Evolutionary conservation across 2,329 filamentous ascomycete genomes (phyloP).

Genomic region (Ophiostoma quercus): DNA sequence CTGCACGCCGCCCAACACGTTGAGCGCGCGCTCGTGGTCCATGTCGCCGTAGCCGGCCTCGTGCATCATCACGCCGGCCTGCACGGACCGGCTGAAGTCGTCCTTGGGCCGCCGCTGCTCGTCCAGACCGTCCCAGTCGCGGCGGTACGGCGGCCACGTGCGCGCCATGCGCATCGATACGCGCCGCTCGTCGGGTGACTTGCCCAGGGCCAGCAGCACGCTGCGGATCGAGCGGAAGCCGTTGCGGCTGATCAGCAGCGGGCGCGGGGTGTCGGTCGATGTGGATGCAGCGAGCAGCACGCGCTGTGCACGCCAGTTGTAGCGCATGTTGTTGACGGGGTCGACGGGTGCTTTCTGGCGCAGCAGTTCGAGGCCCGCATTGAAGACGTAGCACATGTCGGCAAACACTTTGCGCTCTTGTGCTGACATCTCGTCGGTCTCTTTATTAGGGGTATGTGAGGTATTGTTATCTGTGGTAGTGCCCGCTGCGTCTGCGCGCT

Average conservation of each 20-base stretch:
- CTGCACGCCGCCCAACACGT: slow-evolving; percentile 49
- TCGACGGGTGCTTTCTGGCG: slow-evolving; percentile 34
- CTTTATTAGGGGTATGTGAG: background rate
- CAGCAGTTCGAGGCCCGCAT: slow-evolving; percentile 38
- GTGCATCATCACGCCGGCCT: slow-evolving; percentile 49
- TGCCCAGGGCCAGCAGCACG: slow-evolving; percentile 50
- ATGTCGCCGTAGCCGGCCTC: slow-evolving; percentile 51
- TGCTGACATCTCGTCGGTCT: too few species aligned
- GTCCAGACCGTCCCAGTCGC: slow-evolving; percentile 55
- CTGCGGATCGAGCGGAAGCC: slow-evolving; percentile 52
- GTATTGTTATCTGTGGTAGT: background rate
- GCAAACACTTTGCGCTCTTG: slow-evolving; percentile 27
- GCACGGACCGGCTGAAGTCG: slow-evolving; percentile 49
- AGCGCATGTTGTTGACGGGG: slow-evolving; percentile 36
- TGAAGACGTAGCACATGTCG: slow-evolving; percentile 38
- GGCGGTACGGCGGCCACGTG: slow-evolving; percentile 57
- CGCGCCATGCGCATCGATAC: slow-evolving; percentile 45
- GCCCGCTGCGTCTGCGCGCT: background rate
- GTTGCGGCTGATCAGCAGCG: slow-evolving; percentile 46
- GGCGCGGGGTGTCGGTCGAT: slow-evolving; percentile 37
- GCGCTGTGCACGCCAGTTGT: slow-evolving; percentile 56
- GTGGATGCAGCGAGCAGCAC: slow-evolving; percentile 50
- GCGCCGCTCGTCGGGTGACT: slow-evolving; percentile 47
- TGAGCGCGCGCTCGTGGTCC: slow-evolving; percentile 45
- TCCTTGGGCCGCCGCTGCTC: slow-evolving; percentile 48